phyloP scores from a whole-genome alignment of 1,284 basidiomycete species.

The Sporisorium iseilematis-ciliati region DNA sequence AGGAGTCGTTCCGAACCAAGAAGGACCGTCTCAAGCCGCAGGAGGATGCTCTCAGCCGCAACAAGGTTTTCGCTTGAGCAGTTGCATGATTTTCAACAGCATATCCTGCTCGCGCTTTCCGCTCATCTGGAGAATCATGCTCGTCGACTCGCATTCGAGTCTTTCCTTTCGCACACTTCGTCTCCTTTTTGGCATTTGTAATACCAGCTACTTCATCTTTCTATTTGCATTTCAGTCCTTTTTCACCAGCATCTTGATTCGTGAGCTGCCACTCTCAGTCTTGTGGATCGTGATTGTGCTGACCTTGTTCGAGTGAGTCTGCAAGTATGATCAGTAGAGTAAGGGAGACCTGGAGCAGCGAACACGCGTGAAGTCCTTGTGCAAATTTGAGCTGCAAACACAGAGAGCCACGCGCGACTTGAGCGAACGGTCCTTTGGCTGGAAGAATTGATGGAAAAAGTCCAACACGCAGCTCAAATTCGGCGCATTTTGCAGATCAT shows the following conservation, averaged over 20 bases:
- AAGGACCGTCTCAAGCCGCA: slow-evolving; percentile 77
- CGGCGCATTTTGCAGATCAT: slow-evolving; percentile 35
- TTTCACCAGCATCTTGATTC: slow-evolving; percentile 11
- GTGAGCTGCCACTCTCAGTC: background rate
- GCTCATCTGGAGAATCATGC: background rate
- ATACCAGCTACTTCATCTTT: slow-evolving; percentile 18
- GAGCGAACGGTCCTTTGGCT: slow-evolving; percentile 5
- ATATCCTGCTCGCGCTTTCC: background rate
- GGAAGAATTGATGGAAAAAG: slow-evolving; percentile 22
- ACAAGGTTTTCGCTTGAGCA: slow-evolving; percentile 85
- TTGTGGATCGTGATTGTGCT: background rate
- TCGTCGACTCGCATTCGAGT: background rate
- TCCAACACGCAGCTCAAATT: slow-evolving; percentile 30
- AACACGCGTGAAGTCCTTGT: background rate
- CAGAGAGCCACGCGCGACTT: background rate
- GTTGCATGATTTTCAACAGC: background rate
- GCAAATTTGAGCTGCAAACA: background rate
- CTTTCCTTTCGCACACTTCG: background rate
- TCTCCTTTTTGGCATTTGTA: slow-evolving; percentile 10
- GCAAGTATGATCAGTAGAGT: background rate
- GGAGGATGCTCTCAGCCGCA: slow-evolving; percentile 85
- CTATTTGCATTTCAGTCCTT: slow-evolving; percentile 16
- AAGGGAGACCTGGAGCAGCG: background rate
- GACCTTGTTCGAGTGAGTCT: background rate
- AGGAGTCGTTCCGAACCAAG: slow-evolving; percentile 78